Conservation (phyloP, 495 filamentous ascomycete genomes). For the Glonium stellatum region DNA sequence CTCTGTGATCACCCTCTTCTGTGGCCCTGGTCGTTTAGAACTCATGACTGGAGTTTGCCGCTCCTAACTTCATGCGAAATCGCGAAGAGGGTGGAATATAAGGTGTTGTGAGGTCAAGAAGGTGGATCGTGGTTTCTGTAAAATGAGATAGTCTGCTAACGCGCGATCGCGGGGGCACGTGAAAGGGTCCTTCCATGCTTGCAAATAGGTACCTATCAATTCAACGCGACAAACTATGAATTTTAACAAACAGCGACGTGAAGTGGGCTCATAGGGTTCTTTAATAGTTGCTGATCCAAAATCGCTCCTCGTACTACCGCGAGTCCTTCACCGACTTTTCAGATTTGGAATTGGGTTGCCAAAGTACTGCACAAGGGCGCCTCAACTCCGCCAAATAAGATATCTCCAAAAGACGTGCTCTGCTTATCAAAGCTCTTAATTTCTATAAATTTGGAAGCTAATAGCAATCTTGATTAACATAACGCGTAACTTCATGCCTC, state of each 20-base stretch:
- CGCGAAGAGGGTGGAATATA: neutral
- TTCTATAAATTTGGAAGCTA: no score
- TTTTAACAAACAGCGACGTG: neutral
- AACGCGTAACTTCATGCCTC: no score
- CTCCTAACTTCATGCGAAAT: neutral
- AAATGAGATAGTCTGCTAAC: neutral
- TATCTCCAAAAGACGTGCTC: no score
- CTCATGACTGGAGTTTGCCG: neutral
- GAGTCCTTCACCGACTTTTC: neutral
- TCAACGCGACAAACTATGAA: no score
- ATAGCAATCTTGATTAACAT: no score
- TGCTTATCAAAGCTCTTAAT: no score
- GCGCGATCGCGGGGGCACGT: constrained; percentile 18
- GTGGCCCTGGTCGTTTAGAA: constrained; percentile 2
- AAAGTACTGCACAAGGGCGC: neutral
- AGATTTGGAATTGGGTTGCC: neutral
- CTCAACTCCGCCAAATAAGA: neutral
- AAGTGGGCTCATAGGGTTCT: neutral
- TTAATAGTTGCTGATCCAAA: neutral
- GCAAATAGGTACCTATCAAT: no score
- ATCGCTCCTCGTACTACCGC: neutral
- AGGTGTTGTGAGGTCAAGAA: neutral
- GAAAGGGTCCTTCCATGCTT: neutral
- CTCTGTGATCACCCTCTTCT: constrained; percentile 29
- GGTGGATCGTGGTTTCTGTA: neutral